Evolutionary conservation across 192 early-diverging fungal genomes (phyloP), one percentile per base, ranked within the genome.

Genomic region (Backusella mclennaniae): DNA sequence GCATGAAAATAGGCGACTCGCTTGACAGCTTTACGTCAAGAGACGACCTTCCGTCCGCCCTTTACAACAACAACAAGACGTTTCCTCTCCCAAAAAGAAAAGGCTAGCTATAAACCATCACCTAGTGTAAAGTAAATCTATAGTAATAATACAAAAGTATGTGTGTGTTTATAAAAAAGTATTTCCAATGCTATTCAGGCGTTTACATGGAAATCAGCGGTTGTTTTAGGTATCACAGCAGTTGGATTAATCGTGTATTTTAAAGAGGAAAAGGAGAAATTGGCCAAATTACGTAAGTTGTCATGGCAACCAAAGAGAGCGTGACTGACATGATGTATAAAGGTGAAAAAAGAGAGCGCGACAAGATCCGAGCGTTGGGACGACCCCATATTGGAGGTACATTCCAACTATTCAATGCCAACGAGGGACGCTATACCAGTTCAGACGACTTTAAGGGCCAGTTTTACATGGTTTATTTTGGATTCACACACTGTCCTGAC

Each of bases 401-500:
- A 2, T 99, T 96, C 76, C 88, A 87, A 19, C 85, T 99, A 63
- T 92, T 93, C 5, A 91, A 99, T 80, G 76, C 76, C 11, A 91
- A 93, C 56, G 80, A 94, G 63, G 95, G 95, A 19, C 80, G 88
- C 38, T 82, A 84, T 3, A 89, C 90, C 1, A 94, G 93, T 12
- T 89, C 95, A 76, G 84, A 92, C 67, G 89, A 93, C 72, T 94
- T 95, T 78, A 86, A 85, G 29, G 98, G 96, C 33, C 92, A 91
- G 44, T 98, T 90, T 80, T 90, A 92, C 84, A 84, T 99, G 73
- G 84, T 98, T 7, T 99, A 99, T 85, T 99, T 99, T 90, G 98
- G 98, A n/a, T 99, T 98, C 86, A 98, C 96, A 35, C 94, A 98
- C 83, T 99, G 98, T 81, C 98, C 98, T 1, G 98, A 99, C 85